phyloP scores from a whole-genome alignment of 2,329 filamentous ascomycete species.

The Fusarium irregulare region DNA sequence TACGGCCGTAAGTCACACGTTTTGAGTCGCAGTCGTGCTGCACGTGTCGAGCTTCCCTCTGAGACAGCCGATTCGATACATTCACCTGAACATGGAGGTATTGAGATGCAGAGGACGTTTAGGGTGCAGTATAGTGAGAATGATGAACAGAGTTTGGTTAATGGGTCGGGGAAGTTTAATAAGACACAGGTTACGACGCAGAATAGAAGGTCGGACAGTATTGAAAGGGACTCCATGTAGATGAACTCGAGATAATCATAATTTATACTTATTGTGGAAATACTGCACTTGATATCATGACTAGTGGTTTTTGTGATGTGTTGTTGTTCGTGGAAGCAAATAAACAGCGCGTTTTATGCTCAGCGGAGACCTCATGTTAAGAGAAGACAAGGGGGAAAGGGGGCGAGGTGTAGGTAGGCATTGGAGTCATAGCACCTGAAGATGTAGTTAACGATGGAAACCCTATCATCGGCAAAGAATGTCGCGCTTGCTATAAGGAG shows the following conservation, averaged over 20 bases:
- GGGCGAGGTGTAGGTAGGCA: too few relatives aligned
- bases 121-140: slow-evolving; percentile 42
- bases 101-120: slow-evolving; percentile 42
- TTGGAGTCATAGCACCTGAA: too few relatives aligned
- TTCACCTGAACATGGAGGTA: slow-evolving; percentile 37
- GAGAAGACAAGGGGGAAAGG: too few relatives aligned
- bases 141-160: slow-evolving; percentile 39
- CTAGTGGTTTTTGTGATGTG: not conserved
- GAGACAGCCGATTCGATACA: slow-evolving; percentile 30
- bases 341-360: not conserved
- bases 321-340: not conserved
- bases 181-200: slow-evolving; percentile 24
- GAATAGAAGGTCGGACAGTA: slow-evolving; percentile 19
- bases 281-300: not conserved
- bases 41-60: slow-evolving; percentile 36
- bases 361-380: not conserved
- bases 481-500: too few relatives aligned
- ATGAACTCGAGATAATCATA: not conserved
- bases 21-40: slow-evolving; percentile 37
- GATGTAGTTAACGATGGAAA: too few relatives aligned
- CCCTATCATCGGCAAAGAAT: too few relatives aligned
- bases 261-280: not conserved
- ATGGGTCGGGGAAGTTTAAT: slow-evolving; percentile 2
- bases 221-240: slow-evolving; percentile 19
- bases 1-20: slow-evolving; percentile 40